Evolutionary conservation across 2,329 filamentous ascomycete genomes (phyloP).

Genomic region (Eurotiales sp.): DNA sequence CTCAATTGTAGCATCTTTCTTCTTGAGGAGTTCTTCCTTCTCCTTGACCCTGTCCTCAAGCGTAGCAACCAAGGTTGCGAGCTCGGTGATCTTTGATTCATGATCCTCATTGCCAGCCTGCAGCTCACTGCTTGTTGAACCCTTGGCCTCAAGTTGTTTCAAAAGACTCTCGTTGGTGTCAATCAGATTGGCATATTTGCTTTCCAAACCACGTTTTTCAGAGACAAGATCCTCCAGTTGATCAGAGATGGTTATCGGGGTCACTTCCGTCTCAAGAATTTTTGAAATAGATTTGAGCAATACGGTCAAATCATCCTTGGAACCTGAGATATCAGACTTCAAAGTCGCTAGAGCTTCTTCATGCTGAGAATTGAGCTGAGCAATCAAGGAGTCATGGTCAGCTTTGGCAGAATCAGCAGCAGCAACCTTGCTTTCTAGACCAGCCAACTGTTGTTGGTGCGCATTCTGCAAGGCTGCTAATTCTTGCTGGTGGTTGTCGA

Average conservation of each 20-base stretch:
- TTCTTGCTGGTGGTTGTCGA: slow-evolving; percentile 24
- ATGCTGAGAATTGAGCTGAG: slow-evolving; percentile 57
- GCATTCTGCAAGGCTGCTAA: slow-evolving; percentile 52
- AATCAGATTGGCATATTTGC: slow-evolving; percentile 41
- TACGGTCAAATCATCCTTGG: slow-evolving; percentile 63
- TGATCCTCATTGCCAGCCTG: slow-evolving; percentile 42
- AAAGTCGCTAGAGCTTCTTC: slow-evolving; percentile 57
- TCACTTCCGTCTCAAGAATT: slow-evolving; percentile 47
- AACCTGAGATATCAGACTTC: slow-evolving; percentile 60
- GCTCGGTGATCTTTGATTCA: slow-evolving; percentile 54
- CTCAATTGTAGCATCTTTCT: slow-evolving; percentile 45
- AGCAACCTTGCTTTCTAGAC: slow-evolving; percentile 22
- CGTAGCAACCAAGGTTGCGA: slow-evolving; percentile 47
- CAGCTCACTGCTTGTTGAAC: slow-evolving; percentile 33
- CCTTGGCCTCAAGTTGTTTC: slow-evolving; percentile 34
- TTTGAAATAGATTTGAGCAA: slow-evolving; percentile 58
- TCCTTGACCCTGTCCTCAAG: slow-evolving; percentile 44
- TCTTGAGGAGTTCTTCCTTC: slow-evolving; percentile 43
- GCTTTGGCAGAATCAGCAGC: slow-evolving; percentile 21
- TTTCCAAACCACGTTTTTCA: slow-evolving; percentile 41
- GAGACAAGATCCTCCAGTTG: slow-evolving; percentile 56
- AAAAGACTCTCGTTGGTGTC: slow-evolving; percentile 37
- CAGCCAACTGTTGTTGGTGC: slow-evolving; percentile 45
- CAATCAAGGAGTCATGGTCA: slow-evolving; percentile 33
- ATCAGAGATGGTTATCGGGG: slow-evolving; percentile 55